Base-by-base conservation (phyloP, 1,139 yeast genomes). In the Sugiyamaella pinicola region DNA sequence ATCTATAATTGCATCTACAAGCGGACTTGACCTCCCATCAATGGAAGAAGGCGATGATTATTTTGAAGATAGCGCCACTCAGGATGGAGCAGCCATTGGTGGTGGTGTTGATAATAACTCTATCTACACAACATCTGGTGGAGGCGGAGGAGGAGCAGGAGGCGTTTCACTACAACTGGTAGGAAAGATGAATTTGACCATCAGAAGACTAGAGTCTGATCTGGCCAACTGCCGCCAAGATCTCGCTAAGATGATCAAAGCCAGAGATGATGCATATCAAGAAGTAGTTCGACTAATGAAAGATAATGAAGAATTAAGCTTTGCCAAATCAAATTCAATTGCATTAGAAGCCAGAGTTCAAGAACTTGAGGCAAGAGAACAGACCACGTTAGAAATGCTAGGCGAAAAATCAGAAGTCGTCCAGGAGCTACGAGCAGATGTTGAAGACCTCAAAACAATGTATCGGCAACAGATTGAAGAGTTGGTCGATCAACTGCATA, bases 351-450 rank as follows among this genome's bases (percentile, higher is more conserved):
- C 62, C 3, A 75, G 75, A 43, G 78, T 83, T 52, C 57, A 54
- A 7, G 57, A 55, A n/a, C 28, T 28, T 10, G 41, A 49, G 26
- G 26, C 40, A 3, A 45, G 49, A 4, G 63, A 63, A 38, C 84
- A 82, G 53, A 78, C 84, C 2, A 81, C 93, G 56, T 72, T 91
- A 56, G 88, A 85, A 62, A 70, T 89, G 58, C 76, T 91, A 17
- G 97, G 97, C 4, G 97, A 91, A 64, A 90, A 91, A 66, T 80
- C 90, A 12, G 99, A 95, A 67, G 79, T 77, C 59, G 93, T 88
- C 5, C 87, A 84, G 53, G 99, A 93, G 69, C 75, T 95, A 50
- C 77, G 78, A 59, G 96, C 96, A 3, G 99, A 93, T 65, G 93
- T 95, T 13, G 78, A 76, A 5, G 99, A 93, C 68, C 75, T 93